Percentiles rank a stretch among this genome's conserved stretches.
Evolutionary conservation across 192 early-diverging fungal species (phyloP).

Genomic region (Phlyctochytrium arcticum): DNA sequence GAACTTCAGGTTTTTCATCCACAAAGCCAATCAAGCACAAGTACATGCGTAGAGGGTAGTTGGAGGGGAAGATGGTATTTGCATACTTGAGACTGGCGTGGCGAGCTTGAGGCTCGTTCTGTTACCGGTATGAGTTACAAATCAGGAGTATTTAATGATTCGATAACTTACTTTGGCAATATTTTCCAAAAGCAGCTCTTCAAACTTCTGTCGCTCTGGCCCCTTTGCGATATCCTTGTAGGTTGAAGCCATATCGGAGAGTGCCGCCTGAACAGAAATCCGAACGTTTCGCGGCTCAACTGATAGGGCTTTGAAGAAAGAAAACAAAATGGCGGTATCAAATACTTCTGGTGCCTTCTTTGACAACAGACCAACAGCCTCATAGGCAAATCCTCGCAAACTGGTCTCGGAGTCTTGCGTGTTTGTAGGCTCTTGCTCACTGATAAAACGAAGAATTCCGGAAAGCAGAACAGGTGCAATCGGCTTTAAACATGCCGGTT

Average conservation of each 20-base stretch:
- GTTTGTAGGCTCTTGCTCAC: conserved; percentile 8
- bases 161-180: conserved; percentile 35
- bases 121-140: not conserved
- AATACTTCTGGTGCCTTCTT: conserved; percentile 69
- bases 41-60: conserved; percentile 37
- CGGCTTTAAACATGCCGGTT: conserved; percentile 47
- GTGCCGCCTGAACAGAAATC: conserved; percentile 74
- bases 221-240: conserved; percentile 8
- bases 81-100: conserved; percentile 43
- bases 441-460: conserved; percentile 66
- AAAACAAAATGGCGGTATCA: conserved; percentile 58
- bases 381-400: conserved; percentile 79
- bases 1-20: conserved; percentile 48
- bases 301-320: conserved; percentile 69
- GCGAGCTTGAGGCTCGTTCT: conserved; percentile 42
- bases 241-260: conserved; percentile 71
- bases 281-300: conserved; percentile 60
- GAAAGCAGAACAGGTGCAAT: conserved; percentile 66
- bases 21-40: conserved; percentile 34
- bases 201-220: conserved; percentile 13
- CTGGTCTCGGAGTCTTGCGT: conserved; percentile 46
- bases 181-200: conserved; percentile 35
- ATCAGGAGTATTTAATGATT: not conserved
- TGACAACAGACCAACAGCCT: conserved; percentile 72
- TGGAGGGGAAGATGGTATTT: conserved; percentile 44